Evolutionary conservation across 129 eudicot species (phyloP).

Genomic region (Pittosporum tobira): DNA sequence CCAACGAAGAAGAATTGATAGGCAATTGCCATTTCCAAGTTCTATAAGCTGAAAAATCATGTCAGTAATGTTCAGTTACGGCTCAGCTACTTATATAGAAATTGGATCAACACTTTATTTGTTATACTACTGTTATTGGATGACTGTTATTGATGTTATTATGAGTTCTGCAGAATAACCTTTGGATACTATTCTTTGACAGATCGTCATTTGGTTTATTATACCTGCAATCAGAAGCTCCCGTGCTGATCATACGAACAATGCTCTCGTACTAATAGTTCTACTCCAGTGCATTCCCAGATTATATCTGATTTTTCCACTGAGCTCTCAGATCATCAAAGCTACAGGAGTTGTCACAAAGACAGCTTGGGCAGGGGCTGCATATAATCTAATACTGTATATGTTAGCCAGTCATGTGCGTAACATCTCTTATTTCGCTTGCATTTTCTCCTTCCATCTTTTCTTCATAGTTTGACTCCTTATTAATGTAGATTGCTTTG

Average conservation of each 20-base stretch:
- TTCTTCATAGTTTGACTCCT: background rate
- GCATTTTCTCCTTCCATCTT: background rate
- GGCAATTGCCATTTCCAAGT: too few relatives aligned
- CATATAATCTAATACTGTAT: conserved; percentile 74
- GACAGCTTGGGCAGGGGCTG: conserved; percentile 99
- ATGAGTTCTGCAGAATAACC: conserved; percentile 1
- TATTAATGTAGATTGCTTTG: background rate
- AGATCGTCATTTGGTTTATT: conserved; percentile 87
- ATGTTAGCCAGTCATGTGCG: conserved; percentile 95
- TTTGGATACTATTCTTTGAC: conserved; percentile 14
- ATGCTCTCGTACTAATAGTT: conserved; percentile 63
- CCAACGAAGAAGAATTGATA: too few relatives aligned
- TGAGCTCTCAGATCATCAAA: conserved; percentile 73
- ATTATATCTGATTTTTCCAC: conserved; percentile 66
- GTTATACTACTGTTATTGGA: too few relatives aligned
- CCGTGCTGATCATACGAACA: conserved; percentile 63
- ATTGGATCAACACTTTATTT: background rate
- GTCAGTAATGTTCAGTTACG: background rate
- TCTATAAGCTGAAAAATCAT: background rate
- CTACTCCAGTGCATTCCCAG: conserved; percentile 76
- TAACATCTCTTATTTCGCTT: background rate
- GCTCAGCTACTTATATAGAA: background rate
- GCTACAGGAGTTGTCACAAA: conserved; percentile 83
- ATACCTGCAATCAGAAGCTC: conserved; percentile 72
- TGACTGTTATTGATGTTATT: background rate